A percentile compares a stretch with the other conserved stretches of the same genome.
Conservation (phyloP, 2,329 filamentous ascomycete genomes). For the Fusarium bulbicola region DNA sequence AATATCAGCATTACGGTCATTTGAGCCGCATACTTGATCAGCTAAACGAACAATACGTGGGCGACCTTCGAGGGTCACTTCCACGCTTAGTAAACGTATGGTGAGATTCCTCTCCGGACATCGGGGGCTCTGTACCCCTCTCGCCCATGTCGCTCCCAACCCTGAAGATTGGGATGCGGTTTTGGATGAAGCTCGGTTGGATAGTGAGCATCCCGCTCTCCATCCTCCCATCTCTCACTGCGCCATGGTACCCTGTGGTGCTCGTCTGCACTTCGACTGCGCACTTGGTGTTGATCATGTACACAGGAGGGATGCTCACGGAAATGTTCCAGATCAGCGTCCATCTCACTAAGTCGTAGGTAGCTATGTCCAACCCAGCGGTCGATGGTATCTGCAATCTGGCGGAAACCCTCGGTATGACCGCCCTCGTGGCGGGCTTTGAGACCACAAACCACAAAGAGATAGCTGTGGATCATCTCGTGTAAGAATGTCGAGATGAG, state of each 20-base stretch:
- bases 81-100: conserved; percentile 46
- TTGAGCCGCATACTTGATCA: neutral
- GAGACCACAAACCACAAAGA: conserved; percentile 70
- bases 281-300: conserved; percentile 37
- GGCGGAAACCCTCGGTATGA: conserved; percentile 67
- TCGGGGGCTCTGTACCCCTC: conserved; percentile 46
- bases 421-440: conserved; percentile 64
- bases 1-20: neutral
- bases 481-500: conserved; percentile 73
- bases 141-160: conserved; percentile 49
- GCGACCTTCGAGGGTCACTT: conserved; percentile 21
- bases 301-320: conserved; percentile 41
- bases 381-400: conserved; percentile 69
- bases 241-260: conserved; percentile 27
- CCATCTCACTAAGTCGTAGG: conserved; percentile 66
- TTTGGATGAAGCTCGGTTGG: conserved; percentile 30
- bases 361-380: conserved; percentile 66
- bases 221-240: conserved; percentile 32
- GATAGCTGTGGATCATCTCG: conserved; percentile 73
- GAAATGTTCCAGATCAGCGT: conserved; percentile 68
- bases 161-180: conserved; percentile 33
- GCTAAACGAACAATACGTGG: conserved; percentile 14
- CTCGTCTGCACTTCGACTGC: conserved; percentile 25
- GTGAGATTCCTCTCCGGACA: conserved; percentile 37
- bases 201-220: conserved; percentile 21